Base-by-base conservation (phyloP, 805 yeast species). In the Yamadazyma kitorensis region DNA sequence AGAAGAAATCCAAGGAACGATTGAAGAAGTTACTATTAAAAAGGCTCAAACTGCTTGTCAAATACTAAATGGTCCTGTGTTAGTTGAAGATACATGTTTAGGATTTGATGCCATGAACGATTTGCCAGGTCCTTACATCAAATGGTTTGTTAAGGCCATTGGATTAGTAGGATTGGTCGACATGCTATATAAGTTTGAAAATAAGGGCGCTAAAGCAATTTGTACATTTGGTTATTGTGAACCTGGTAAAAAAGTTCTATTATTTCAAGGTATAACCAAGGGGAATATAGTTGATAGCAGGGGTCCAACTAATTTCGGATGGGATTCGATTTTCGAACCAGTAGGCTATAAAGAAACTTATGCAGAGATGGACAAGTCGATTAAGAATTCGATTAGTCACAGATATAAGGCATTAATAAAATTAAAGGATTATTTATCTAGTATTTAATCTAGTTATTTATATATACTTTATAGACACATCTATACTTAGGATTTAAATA, bases 1-100 rank as follows among this genome's bases (percentile, higher is more conserved):
- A 13, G 93, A 82, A 32, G 99, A 93, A 62, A 60, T 93, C 29
- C 99, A 93, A 61, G 98, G 96, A 19, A 62, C 91, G 15, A 74
- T 88, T 30, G 81, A 80, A 26, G 85, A 84, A 35, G 91, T 93
- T 27, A 84, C 96, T 0, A 70, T 68, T 28, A 86, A 80, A 52
- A 93, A 93, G 57, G 86, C 94, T 37, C 61, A 70, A 49, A 71
- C 80, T 9, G 96, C 96, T 2, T 83, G 91, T 5, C 52, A 57
- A 9, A 53, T 75, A 6, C 56, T 80, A 3, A 55, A 68, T 3
- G 93, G 95, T 0, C 91, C 98, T 0, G 97, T 87, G 0, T 69
- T 93, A 37, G 96, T 89, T 3, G 99, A 93, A 55, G 99, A 93
- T 51, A 93, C 98, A 0, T 89, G 95, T 32, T 72, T 93, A 24